These are phyloP conservation scores for Nymphaea thermarum DNA, from an alignment of 164 flowering plant genomes.

Conservation along the genomic window DNA sequence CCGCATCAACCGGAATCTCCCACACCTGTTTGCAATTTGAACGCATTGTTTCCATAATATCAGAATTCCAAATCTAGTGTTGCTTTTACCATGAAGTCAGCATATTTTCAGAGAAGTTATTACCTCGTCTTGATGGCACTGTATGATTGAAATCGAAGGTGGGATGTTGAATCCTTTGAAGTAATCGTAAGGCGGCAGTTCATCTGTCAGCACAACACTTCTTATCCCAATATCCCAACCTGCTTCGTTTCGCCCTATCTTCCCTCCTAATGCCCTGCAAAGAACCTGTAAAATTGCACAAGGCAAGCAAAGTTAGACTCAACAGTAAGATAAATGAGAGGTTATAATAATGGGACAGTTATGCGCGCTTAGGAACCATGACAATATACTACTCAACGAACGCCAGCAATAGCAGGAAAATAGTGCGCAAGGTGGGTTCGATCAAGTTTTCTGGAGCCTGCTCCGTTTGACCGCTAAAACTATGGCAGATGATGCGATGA, in stretches of 20 bases:
- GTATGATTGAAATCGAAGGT: constrained; percentile 35
- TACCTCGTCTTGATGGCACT: constrained; percentile 79
- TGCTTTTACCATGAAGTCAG: no score
- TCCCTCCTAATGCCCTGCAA: constrained; percentile 73
- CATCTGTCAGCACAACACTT: constrained; percentile 33
- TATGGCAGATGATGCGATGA: not conserved
- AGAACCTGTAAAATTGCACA: constrained; percentile 25
- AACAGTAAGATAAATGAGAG: no score
- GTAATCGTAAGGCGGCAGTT: constrained; percentile 13
- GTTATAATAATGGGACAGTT: no score
- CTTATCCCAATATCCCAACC: constrained; percentile 86
- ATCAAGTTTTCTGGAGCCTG: no score
- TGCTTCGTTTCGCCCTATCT: constrained; percentile 34
- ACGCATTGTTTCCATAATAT: no score
- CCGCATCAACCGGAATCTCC: constrained; percentile 54
- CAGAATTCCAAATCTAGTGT: no score
- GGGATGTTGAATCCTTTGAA: constrained; percentile 25
- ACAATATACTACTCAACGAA: no score
- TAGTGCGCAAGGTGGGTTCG: no score
- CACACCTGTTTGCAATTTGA: constrained; percentile 22
- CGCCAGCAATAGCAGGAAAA: no score
- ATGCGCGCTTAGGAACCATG: no score
- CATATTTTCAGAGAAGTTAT: not conserved
- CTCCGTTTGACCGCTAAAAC: not conserved
- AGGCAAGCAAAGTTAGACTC: no score